phyloP scores from a whole-genome alignment of 805 yeast species.

The Priceomyces carsonii region DNA sequence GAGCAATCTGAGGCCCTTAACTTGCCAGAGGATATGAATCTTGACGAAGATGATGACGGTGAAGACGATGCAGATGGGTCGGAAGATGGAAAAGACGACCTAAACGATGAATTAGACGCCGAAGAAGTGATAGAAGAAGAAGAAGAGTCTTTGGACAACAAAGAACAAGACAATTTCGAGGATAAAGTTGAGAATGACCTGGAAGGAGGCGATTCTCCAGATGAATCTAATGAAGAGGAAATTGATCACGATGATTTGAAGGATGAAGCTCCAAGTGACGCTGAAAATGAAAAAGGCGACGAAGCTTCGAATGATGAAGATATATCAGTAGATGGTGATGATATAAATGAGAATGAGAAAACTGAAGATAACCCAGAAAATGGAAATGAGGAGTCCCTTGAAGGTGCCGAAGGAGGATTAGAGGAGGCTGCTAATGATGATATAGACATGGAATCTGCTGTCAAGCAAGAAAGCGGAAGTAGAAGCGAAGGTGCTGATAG shows the following conservation, averaged over 20 bases:
- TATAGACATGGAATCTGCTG: conserved; percentile 57
- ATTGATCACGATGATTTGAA: conserved; percentile 27
- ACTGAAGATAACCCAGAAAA: conserved; percentile 43
- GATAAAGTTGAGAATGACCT: conserved; percentile 26
- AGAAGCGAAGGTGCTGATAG: conserved; percentile 63
- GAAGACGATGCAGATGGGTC: conserved; percentile 47
- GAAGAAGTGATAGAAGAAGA: conserved; percentile 28
- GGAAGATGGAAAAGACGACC: conserved; percentile 35
- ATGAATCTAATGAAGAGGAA: conserved; percentile 39
- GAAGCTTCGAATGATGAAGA: conserved; percentile 27
- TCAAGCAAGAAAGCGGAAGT: conserved; percentile 60
- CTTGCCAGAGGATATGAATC: conserved; percentile 86
- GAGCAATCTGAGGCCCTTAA: conserved; percentile 88
- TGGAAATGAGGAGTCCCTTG: conserved; percentile 38
- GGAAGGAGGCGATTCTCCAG: conserved; percentile 28
- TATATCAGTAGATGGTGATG: conserved; percentile 29
- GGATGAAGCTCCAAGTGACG: conserved; percentile 27
- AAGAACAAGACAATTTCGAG: conserved; percentile 19
- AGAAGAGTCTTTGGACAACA: conserved; percentile 14
- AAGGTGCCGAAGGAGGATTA: conserved; percentile 57
- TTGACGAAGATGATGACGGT: conserved; percentile 74
- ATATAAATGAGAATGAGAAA: conserved; percentile 34
- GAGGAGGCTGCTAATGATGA: conserved; percentile 44
- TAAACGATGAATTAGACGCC: conserved; percentile 31
- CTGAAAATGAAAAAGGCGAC: conserved; percentile 32